phyloP scores from a whole-genome alignment of 805 yeast genomes.

The Hanseniaspora mollemarum region DNA sequence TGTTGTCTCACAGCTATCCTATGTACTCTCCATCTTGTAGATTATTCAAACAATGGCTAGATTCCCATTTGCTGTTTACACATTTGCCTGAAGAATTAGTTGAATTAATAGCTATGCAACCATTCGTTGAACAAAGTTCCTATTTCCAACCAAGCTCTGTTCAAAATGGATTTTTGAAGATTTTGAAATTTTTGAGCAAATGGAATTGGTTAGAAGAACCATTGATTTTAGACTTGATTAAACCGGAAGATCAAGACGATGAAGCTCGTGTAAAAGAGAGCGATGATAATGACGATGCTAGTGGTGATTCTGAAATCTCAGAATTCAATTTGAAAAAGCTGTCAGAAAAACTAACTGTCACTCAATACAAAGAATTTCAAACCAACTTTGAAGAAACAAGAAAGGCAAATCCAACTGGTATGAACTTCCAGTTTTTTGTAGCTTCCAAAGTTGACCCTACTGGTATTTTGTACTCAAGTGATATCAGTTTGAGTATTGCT shows the following conservation, averaged over 20 bases:
- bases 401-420: conserved; percentile 67
- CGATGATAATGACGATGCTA: conserved; percentile 25
- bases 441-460: conserved; percentile 77
- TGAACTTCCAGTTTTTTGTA: conserved; percentile 68
- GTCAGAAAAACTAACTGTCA: conserved; percentile 51
- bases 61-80: conserved; percentile 59
- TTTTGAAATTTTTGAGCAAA: conserved; percentile 52
- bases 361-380: conserved; percentile 50
- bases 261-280: conserved; percentile 23
- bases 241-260: conserved; percentile 27
- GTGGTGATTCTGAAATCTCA: conserved; percentile 25
- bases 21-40: conserved; percentile 71
- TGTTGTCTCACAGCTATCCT: conserved; percentile 59
- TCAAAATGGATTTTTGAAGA: conserved; percentile 68
- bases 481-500: conserved; percentile 60
- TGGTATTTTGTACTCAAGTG: conserved; percentile 72
- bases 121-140: conserved; percentile 83
- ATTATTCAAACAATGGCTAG: conserved; percentile 80
- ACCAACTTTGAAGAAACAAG: conserved; percentile 58
- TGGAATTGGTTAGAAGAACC: conserved; percentile 97
- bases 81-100: conserved; percentile 69
- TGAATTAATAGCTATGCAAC: conserved; percentile 71
- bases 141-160: conserved; percentile 68
- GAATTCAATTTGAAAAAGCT: conserved; percentile 35
- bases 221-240: conserved; percentile 63